Conservation (phyloP, 2,329 filamentous ascomycete genomes). For the Aspergillus oerlinghausenensis region DNA sequence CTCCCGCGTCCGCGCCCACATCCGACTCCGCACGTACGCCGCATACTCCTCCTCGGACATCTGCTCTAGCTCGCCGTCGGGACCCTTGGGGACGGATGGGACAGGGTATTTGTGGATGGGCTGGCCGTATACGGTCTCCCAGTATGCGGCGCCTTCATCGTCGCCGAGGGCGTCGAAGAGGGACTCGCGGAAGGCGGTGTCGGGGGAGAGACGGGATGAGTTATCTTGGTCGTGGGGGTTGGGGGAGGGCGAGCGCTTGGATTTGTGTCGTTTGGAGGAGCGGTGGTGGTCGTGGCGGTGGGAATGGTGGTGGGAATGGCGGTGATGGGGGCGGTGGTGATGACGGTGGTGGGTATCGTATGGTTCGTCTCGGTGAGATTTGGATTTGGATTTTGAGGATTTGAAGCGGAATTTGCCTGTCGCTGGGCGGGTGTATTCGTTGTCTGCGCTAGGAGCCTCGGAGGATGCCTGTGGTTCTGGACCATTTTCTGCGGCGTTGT, state of each 20-base stretch:
- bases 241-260: conserved; percentile 4
- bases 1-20: conserved; percentile 95
- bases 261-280: conserved; percentile 20
- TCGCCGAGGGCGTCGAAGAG: conserved; percentile 96
- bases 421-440: conserved; percentile 14
- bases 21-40: conserved; percentile 73
- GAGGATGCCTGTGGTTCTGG: background rate
- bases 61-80: conserved; percentile 60
- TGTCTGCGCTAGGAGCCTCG: background rate
- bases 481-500: background rate
- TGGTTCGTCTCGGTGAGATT: conserved; percentile 10
- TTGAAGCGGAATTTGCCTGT: conserved; percentile 34
- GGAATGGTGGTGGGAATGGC: conserved; percentile 18
- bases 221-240: background rate
- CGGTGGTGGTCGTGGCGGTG: conserved; percentile 22
- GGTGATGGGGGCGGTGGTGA: conserved; percentile 11
- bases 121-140: conserved; percentile 95
- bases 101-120: conserved; percentile 77
- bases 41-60: conserved; percentile 96
- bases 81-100: conserved; percentile 44
- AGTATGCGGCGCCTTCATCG: conserved; percentile 91
- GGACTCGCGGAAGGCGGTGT: conserved; percentile 81
- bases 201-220: conserved; percentile 51
- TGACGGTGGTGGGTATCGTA: conserved; percentile 4
- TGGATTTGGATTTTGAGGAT: conserved; percentile 16